Evolutionary conservation across 257 asterid species (phyloP).

Genomic region (Asclepias syriaca): DNA sequence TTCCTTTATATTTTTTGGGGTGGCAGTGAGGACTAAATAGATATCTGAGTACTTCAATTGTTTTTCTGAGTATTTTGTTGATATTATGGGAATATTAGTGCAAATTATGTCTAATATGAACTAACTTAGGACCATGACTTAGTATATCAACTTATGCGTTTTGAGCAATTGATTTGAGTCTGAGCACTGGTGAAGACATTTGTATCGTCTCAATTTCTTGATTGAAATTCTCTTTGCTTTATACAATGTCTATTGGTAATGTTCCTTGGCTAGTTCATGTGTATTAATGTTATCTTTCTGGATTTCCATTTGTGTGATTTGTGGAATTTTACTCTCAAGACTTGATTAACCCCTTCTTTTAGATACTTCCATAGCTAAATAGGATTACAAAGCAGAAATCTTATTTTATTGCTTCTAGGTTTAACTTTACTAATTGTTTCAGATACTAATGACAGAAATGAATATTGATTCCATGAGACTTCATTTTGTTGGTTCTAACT

Average conservation of each 20-base stretch:
- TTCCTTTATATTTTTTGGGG: not conserved
- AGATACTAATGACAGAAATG: not conserved
- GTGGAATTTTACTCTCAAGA: not conserved
- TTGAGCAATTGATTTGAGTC: no score
- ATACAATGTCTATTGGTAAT: not conserved
- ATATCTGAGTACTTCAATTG: not conserved
- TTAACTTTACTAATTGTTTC: not conserved
- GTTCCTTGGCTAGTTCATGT: not conserved
- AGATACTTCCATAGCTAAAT: not conserved
- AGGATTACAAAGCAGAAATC: not conserved
- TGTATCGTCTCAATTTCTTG: not conserved
- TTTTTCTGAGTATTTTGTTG: not conserved
- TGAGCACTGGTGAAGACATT: not conserved
- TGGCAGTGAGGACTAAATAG: not conserved
- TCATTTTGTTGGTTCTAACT: slow-evolving; percentile 1
- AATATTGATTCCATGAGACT: not conserved
- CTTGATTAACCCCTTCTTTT: not conserved
- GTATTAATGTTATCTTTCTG: not conserved
- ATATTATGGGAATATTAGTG: not conserved
- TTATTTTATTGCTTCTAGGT: not conserved
- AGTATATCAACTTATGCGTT: no score
- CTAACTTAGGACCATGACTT: not conserved
- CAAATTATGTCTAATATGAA: not conserved
- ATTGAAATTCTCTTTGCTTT: not conserved
- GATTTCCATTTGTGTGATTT: not conserved